Percentiles rank a stretch among this genome's conserved stretches.
These are phyloP conservation scores for Keithomyces neogunnii DNA, from an alignment of 2,329 filamentous ascomycete species.

Conservation along the genomic window DNA sequence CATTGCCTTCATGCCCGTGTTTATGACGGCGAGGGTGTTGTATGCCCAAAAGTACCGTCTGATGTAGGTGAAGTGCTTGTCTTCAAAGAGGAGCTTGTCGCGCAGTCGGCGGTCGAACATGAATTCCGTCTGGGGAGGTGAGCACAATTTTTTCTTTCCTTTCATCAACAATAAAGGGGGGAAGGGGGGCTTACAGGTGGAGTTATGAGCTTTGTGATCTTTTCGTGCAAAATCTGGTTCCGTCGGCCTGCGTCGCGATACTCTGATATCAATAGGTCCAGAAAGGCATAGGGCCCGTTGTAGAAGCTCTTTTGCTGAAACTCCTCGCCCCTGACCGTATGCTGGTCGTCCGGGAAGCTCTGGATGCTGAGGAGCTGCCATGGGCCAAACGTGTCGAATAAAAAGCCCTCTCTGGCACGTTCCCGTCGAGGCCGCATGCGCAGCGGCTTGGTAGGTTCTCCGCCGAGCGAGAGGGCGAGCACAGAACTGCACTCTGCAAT, in stretches of 20 bases:
- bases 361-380: slow-evolving; percentile 54
- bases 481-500: slow-evolving; percentile 52
- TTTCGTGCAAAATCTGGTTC: slow-evolving; percentile 46
- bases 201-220: slow-evolving; percentile 50
- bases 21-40: slow-evolving; percentile 51
- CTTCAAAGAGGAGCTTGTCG: slow-evolving; percentile 52
- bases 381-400: slow-evolving; percentile 50
- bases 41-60: slow-evolving; percentile 55
- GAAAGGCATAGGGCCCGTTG: slow-evolving; percentile 54
- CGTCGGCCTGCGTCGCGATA: slow-evolving; percentile 52
- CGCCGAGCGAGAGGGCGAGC: slow-evolving; percentile 48
- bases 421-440: slow-evolving; percentile 40
- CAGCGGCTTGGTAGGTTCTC: slow-evolving; percentile 39
- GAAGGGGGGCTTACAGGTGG: slow-evolving; percentile 33
- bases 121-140: slow-evolving; percentile 34
- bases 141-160: too few species aligned
- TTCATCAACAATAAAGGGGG: not conserved
- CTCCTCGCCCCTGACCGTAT: slow-evolving; percentile 46
- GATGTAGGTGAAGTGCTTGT: slow-evolving; percentile 51
- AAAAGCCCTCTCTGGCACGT: slow-evolving; percentile 38
- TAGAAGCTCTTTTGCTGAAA: slow-evolving; percentile 43
- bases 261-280: slow-evolving; percentile 49
- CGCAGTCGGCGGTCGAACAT: slow-evolving; percentile 49
- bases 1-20: slow-evolving; percentile 50
- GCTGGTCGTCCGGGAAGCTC: slow-evolving; percentile 50